Evolutionary conservation across 441 rosid genomes (phyloP), one percentile per base, ranked within the genome.

Genomic region (Adansonia madagascariensis): DNA sequence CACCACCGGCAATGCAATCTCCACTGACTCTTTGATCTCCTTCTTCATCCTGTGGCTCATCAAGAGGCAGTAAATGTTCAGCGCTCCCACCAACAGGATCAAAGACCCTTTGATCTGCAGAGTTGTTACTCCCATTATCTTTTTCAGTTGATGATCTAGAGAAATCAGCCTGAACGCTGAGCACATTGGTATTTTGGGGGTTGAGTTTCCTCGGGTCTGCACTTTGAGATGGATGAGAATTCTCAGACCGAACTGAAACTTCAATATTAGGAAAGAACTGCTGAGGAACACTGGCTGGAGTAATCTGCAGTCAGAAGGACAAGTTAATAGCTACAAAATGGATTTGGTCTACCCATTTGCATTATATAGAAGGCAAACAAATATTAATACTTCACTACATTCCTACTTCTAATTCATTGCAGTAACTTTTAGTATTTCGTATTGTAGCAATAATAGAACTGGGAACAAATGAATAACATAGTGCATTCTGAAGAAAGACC

Each of bases 11-110:
- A 73, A 81, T 50, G 72, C 82, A 82, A 80, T 93, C 97, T 80
- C 88, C 90, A 47, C 87, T 75, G 15, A 81, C 90, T 85, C 90
- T 86, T 78, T 85, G 98, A 78, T 91, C 96, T 72, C 86, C 92
- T 78, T 82, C 91, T 73, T 86, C 97, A 71, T 92, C 90, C 59
- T 84, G 88, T 74, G 77, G 90, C 80, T 86, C 97, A 61, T 89
- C 96, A 74, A 86, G 83, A 53, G 89, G 88, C 1, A 90, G 84
- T 76, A 91, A 85, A 71, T 79, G 87, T 75, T 84, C 97, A 47
- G 77, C 68, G 49, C 81, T 78, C 60, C 85, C 87, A 70, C 81
- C 89, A 70, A 79, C 79, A 73, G 80, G 53, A 72, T 88, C 90
- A 69, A 76, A 77, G 46, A 76, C 85, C 85, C 84, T 87, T 76